Evolutionary conservation across 306 rosid species (phyloP), one percentile per base, ranked within the genome.

Genomic region (Abrus precatorius): DNA sequence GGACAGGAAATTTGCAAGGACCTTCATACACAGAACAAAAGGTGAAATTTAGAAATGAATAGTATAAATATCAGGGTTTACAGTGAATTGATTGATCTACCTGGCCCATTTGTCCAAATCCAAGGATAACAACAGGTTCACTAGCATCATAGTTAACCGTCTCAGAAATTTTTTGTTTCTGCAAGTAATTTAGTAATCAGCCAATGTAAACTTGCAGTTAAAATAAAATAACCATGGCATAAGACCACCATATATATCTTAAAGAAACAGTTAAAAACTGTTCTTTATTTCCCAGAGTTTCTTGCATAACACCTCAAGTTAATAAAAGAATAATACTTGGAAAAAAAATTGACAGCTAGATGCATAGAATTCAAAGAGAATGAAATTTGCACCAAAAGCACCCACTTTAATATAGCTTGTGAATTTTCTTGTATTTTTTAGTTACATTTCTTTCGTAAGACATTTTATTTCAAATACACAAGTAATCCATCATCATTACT

Each of bases 71-170:
- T 79, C 80, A 81, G 61, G 79, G 86, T 59, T 34, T 61, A 63
- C 74, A 50, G 77, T 67, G 84, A 27, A 74, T 84, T 48, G 65
- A 9, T 63, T 55, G 57, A 64, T 34, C 57, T 87, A 95, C 99
- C 99, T 95, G 99, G 60, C 97, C 98, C 96, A 90, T 95, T 86
- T 93, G 97, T 55, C 99, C 99, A 87, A 95, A 95, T 84, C 99
- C 99, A 89, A 95, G 93, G 80, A 93, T 87, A 57, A 95, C 91
- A 81, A 95, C 89, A 27, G 99, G 99, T 67, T 95, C 99, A n/a
- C 83, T 89, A 13, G 86, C 91, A 40, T 88, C 78, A 50, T 89
- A 95, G 85, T 89, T 77, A 73, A 86, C 83, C 85, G 36, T 75
- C 77, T 89, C 97, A 32, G 87, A 60, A 76, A 81, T 70, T 87